These are phyloP conservation scores for Funneliformis mosseae DNA, from an alignment of 192 early-diverging fungal species.

Conservation along the genomic window DNA sequence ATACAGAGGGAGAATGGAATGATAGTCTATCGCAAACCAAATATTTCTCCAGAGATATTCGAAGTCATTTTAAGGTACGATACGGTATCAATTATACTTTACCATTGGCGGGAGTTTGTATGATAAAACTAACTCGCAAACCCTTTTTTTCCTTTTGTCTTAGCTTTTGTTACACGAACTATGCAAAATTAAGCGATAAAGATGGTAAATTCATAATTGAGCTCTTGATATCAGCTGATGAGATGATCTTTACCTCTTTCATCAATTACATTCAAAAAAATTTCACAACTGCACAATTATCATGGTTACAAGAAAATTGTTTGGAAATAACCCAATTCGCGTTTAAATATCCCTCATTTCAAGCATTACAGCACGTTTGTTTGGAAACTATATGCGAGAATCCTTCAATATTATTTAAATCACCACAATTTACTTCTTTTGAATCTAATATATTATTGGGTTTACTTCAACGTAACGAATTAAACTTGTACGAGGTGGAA, in stretches of 20 bases:
- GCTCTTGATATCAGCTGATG: constrained; percentile 1
- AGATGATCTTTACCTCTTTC: not conserved
- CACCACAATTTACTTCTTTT: not conserved
- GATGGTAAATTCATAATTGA: not conserved
- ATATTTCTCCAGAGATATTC: constrained; percentile 1
- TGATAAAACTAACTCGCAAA: not conserved
- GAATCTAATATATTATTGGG: not conserved
- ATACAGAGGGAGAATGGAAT: not conserved
- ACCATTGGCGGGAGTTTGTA: not conserved
- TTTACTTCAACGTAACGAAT: constrained; percentile 12
- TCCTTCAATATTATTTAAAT: constrained; percentile 10
- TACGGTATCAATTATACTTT: not conserved
- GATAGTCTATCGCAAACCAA: constrained; percentile 3
- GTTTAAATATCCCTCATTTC: not conserved
- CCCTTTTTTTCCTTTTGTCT: not conserved
- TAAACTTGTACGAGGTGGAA: not conserved
- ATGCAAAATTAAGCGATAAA: not conserved
- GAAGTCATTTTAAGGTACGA: not conserved
- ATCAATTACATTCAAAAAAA: constrained; percentile 4
- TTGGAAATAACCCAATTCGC: not conserved
- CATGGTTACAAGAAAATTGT: constrained; percentile 4
- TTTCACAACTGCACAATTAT: not conserved
- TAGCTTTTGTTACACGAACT: not conserved
- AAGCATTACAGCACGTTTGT: not conserved
- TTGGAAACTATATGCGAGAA: constrained; percentile 3